phyloP scores from a whole-genome alignment of 2,329 filamentous ascomycete genomes.

The Massarina eburnea region DNA sequence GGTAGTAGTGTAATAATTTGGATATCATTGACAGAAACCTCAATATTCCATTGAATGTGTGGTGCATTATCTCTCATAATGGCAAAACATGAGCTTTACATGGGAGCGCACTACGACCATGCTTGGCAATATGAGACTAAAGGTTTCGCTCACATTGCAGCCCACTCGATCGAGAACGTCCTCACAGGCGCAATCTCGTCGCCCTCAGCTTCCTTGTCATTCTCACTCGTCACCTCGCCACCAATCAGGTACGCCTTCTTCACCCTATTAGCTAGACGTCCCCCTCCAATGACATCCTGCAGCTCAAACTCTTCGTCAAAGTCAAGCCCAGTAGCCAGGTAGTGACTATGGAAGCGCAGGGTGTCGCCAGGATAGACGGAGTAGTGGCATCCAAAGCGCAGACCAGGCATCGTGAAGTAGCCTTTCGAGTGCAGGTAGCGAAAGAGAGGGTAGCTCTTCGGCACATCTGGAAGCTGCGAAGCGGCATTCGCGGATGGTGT shows the following conservation, averaged over 20 bases:
- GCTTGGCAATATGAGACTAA: not conserved
- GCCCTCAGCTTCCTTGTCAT: constrained; percentile 36
- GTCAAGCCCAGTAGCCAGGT: constrained; percentile 77
- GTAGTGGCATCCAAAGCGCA: constrained; percentile 93
- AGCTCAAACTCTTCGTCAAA: constrained; percentile 87
- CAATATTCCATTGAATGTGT: too few species aligned
- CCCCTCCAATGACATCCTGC: constrained; percentile 82
- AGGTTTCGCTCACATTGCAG: constrained; percentile 69
- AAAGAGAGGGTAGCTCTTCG: constrained; percentile 70
- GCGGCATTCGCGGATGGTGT: constrained; percentile 14
- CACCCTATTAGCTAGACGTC: constrained; percentile 86
- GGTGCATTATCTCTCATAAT: too few species aligned
- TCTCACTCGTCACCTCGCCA: constrained; percentile 51
- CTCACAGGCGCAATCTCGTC: constrained; percentile 53
- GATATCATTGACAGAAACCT: too few species aligned
- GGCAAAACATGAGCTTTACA: too few species aligned
- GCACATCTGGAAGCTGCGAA: constrained; percentile 37
- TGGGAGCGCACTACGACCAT: too few species aligned
- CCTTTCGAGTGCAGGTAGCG: constrained; percentile 74
- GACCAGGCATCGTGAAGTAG: constrained; percentile 87
- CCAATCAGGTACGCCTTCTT: constrained; percentile 95
- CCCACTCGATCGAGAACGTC: constrained; percentile 90
- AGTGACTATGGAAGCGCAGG: constrained; percentile 92
- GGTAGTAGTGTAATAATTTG: too few species aligned
- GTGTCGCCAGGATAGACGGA: constrained; percentile 95